phyloP scores from a whole-genome alignment of 202 grass and related monocot genomes.

The Schoenoplectus triqueter region DNA sequence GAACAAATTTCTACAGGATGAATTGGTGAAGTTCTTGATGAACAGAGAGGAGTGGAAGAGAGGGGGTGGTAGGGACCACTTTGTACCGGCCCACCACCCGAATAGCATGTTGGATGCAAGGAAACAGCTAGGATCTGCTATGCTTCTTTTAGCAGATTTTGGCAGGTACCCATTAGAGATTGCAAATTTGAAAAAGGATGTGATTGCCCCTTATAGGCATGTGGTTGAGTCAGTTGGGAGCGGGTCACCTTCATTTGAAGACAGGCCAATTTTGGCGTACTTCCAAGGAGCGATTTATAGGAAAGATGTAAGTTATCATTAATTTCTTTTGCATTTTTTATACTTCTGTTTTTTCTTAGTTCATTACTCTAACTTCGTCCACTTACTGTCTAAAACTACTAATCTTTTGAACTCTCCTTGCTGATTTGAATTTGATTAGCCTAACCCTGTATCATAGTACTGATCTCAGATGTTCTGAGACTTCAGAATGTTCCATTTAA shows the following conservation, averaged over 20 bases:
- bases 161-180: constrained; percentile 72
- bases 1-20: constrained; percentile 61
- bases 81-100: constrained; percentile 82
- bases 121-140: constrained; percentile 61
- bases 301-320: constrained; percentile 64
- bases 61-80: constrained; percentile 64
- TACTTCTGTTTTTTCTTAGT: constrained; percentile 18
- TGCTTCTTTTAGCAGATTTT: constrained; percentile 79
- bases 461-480: neutral
- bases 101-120: constrained; percentile 85
- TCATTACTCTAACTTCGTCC: neutral
- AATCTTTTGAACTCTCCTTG: neutral
- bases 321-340: neutral
- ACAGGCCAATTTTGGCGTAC: constrained; percentile 59
- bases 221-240: constrained; percentile 57
- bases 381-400: neutral
- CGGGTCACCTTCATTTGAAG: constrained; percentile 49
- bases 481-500: constrained; percentile 8
- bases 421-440: neutral
- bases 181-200: constrained; percentile 87
- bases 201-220: constrained; percentile 83
- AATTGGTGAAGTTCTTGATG: constrained; percentile 65
- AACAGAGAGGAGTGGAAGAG: constrained; percentile 55
- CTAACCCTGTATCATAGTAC: constrained; percentile 5
- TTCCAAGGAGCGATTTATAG: constrained; percentile 86